phyloP scores from a whole-genome alignment of 805 yeast genomes.

The Cyberlindnera mrakii region DNA sequence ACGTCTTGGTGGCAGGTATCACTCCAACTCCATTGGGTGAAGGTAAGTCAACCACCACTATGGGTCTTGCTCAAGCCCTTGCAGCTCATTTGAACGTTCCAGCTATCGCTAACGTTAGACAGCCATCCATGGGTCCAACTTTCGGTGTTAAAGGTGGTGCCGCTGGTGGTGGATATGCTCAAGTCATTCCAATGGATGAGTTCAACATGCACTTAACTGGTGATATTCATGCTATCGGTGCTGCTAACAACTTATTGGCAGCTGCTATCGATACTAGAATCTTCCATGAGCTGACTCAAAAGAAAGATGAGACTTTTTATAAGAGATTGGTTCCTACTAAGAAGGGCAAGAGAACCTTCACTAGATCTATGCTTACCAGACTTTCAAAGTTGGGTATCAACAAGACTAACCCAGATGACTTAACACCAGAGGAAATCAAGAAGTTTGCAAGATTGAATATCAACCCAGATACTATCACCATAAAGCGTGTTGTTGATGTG shows the following conservation, averaged over 20 bases:
- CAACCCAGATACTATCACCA: constrained; percentile 73
- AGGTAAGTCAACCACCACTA: constrained; percentile 80
- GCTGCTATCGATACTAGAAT: constrained; percentile 85
- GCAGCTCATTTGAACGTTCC: constrained; percentile 68
- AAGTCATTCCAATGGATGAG: constrained; percentile 85
- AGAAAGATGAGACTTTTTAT: constrained; percentile 62
- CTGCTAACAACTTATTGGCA: constrained; percentile 74
- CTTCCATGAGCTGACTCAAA: constrained; percentile 76
- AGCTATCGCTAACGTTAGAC: constrained; percentile 77
- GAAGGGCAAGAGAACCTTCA: constrained; percentile 63
- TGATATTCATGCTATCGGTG: constrained; percentile 79
- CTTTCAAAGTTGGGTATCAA: constrained; percentile 60
- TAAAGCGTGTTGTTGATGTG: constrained; percentile 82
- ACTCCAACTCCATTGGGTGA: constrained; percentile 86
- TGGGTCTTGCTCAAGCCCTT: constrained; percentile 75
- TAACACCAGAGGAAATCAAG: constrained; percentile 61
- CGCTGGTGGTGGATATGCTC: constrained; percentile 87
- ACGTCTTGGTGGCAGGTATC: constrained; percentile 74
- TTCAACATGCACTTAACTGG: constrained; percentile 84
- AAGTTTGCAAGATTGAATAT: constrained; percentile 66
- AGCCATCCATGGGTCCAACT: constrained; percentile 86
- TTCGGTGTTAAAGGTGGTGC: constrained; percentile 89
- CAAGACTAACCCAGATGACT: constrained; percentile 66
- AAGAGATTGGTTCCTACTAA: constrained; percentile 71
- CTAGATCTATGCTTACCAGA: constrained; percentile 63